These are phyloP conservation scores for Ammopiptanthus mongolicus DNA, from an alignment of 306 rosid genomes.

Conservation along the genomic window DNA sequence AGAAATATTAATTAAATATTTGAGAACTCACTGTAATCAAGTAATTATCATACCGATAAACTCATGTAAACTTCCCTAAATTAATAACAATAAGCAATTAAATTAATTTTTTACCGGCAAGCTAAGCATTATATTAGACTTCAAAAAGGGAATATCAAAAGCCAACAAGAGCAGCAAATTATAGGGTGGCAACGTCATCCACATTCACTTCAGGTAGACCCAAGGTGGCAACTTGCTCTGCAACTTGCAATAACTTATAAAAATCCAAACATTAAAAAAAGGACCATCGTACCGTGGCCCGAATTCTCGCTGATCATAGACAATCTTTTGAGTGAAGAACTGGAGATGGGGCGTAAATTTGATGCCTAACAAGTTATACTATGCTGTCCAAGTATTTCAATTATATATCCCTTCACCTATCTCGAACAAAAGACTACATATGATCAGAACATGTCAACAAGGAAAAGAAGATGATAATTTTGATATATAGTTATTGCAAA, in stretches of 20 bases:
- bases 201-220: conserved; percentile 34
- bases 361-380: neutral
- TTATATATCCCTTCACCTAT: neutral
- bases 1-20: too few species aligned
- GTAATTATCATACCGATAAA: too few species aligned
- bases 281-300: neutral
- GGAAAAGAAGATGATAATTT: too few species aligned
- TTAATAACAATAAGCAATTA: neutral
- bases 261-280: neutral
- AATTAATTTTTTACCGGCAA: neutral
- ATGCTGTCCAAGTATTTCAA: neutral
- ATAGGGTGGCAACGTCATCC: conserved; percentile 34
- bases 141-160: conserved; percentile 28
- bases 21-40: too few species aligned
- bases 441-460: neutral
- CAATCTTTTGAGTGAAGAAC: neutral
- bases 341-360: neutral
- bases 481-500: too few species aligned
- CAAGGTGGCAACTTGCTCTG: conserved; percentile 23
- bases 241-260: conserved; percentile 25
- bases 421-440: neutral
- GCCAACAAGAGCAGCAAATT: conserved; percentile 27
- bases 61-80: neutral
- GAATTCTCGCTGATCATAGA: neutral
- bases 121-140: neutral